Evolutionary conservation across 495 filamentous ascomycete genomes (phyloP).

Genomic region (Mycothermus thermophilus): DNA sequence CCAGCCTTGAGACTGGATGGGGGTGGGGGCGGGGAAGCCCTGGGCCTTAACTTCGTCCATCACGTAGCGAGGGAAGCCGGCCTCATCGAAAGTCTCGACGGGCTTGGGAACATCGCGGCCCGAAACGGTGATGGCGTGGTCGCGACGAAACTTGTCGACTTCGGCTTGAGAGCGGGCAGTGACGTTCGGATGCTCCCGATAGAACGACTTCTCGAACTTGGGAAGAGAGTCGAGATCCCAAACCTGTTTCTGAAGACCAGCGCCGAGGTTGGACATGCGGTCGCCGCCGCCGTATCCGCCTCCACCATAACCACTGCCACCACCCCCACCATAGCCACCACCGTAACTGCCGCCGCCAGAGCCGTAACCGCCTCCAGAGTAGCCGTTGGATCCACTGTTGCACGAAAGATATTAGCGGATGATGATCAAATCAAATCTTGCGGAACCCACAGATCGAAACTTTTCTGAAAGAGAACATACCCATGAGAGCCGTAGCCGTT

Average conservation of each 20-base stretch:
- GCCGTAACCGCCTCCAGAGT: conserved; percentile 22
- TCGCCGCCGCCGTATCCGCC: conserved; percentile 58
- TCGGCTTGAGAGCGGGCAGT: conserved; percentile 58
- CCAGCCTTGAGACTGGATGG: conserved; percentile 98
- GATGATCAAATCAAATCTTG: conserved; percentile 12
- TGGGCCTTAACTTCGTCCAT: conserved; percentile 97
- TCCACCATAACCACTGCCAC: conserved; percentile 39
- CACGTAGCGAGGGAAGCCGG: conserved; percentile 90
- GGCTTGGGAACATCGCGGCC: conserved; percentile 75
- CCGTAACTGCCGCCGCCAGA: conserved; percentile 26
- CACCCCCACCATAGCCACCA: conserved; percentile 38
- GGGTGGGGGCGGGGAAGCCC: conserved; percentile 80
- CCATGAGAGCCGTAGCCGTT: conserved; percentile 16
- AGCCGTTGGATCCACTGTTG: conserved; percentile 20
- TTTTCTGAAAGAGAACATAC: too few species aligned
- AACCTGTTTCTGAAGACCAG: conserved; percentile 66
- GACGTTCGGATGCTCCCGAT: conserved; percentile 82
- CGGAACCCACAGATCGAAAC: conserved; percentile 5
- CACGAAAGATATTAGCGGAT: conserved; percentile 12
- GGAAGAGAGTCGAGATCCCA: conserved; percentile 74
- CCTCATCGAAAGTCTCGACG: conserved; percentile 93
- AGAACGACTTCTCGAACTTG: conserved; percentile 98
- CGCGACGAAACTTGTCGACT: conserved; percentile 72
- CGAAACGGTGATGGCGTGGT: conserved; percentile 64
- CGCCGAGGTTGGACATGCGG: conserved; percentile 84